Base-by-base conservation (phyloP, 1,284 basidiomycete genomes). In the Pisolithus thermaeus region DNA sequence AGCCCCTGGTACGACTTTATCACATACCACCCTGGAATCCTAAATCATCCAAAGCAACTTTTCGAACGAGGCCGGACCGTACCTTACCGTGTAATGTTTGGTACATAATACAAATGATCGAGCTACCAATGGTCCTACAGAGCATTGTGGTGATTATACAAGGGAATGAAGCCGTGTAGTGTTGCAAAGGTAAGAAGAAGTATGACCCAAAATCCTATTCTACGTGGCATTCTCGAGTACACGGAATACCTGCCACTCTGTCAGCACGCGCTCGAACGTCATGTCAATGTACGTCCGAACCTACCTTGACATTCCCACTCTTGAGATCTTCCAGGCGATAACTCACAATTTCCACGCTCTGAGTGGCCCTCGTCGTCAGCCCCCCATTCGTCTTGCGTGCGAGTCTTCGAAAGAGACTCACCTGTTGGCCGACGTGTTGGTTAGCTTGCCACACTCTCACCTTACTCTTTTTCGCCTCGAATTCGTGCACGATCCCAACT, bases 321-420 rank as follows among this genome's bases (percentile, higher is more conserved):
- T 93, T 95, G 59, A 96, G 66, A 73, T 96, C 93, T 48, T 96
- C 92, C 61, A 94, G 70, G 49, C 89, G 78, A 70, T 95, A 92
- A 58, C 87, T 92, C 25, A 81, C 84, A 49, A 79, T 79, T 62
- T 94, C 92, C 27, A 92, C 83, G 52, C 80, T 83, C 80, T 85
- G 56, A 51, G 55, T 57, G 57, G 58, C 61, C 53, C 56, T 54
- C 49, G 56, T 54, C 52, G 49, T 46, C 32, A 58, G 48, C 64
- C 40, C 61, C 63, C 62, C 59, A 59, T 58, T 62, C 64, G 62
- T 58, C 55, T 50, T 4, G 55, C 63, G 64, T 53, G 56, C 56
- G 53, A 66, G 58, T 58, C 65, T 63, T 60, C 66, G 52, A 50
- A 65, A 61, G 49, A 65, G 16, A 69, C 77, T 57, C 52, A 83